phyloP scores from a whole-genome alignment of 2,329 filamentous ascomycete genomes.

The Fusarium keratoplasticum region DNA sequence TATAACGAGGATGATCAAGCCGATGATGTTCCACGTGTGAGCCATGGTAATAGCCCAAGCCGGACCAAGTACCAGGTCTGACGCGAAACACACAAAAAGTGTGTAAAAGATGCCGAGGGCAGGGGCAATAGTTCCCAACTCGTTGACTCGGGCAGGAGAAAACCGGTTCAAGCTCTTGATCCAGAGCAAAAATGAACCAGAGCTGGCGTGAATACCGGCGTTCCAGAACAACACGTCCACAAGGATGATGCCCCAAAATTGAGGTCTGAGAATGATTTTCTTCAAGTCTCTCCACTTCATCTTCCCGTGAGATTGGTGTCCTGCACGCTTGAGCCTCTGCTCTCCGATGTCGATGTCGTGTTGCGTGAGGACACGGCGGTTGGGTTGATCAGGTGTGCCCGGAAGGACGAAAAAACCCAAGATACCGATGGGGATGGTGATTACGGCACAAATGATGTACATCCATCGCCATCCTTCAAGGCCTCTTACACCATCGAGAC shows the following conservation, averaged over 20 bases:
- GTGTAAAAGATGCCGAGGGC: slow-evolving; percentile 68
- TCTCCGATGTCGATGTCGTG: slow-evolving; percentile 60
- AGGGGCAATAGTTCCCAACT: slow-evolving; percentile 63
- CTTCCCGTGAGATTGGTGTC: slow-evolving; percentile 54
- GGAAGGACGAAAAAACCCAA: slow-evolving; percentile 64
- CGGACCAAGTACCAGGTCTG: slow-evolving; percentile 64
- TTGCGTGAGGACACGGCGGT: slow-evolving; percentile 58
- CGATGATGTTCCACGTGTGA: slow-evolving; percentile 62
- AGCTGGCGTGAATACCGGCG: slow-evolving; percentile 56
- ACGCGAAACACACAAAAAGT: slow-evolving; percentile 64
- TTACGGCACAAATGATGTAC: slow-evolving; percentile 65
- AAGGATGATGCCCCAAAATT: slow-evolving; percentile 63
- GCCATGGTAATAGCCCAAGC: slow-evolving; percentile 67
- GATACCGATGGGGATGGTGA: slow-evolving; percentile 66
- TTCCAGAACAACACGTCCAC: slow-evolving; percentile 70
- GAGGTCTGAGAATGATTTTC: slow-evolving; percentile 54
- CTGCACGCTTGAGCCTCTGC: slow-evolving; percentile 56
- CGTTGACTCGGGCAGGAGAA: slow-evolving; percentile 59
- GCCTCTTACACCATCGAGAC: slow-evolving; percentile 57
- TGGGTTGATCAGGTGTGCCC: slow-evolving; percentile 59
- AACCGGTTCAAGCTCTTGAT: slow-evolving; percentile 65
- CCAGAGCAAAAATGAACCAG: slow-evolving; percentile 67
- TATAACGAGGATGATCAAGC: slow-evolving; percentile 63
- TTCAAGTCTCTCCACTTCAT: slow-evolving; percentile 47
- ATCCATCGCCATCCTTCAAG: slow-evolving; percentile 67